phyloP scores from a whole-genome alignment of 2,329 filamentous ascomycete genomes.

The Fusarium kyushuense region DNA sequence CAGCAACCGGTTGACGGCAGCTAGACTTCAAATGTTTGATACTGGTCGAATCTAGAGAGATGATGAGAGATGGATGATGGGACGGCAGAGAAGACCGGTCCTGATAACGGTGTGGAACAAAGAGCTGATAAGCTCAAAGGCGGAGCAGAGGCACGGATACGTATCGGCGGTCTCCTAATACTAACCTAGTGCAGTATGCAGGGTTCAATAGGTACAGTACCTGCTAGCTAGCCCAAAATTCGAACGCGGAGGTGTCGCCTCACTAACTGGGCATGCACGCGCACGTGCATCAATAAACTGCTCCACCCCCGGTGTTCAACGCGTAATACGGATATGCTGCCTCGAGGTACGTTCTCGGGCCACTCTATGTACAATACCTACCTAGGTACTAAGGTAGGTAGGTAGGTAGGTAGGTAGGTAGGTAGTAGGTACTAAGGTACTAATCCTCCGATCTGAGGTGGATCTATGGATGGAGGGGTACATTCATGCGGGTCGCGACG shows the following conservation, averaged over 20 bases:
- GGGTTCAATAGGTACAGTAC: no score
- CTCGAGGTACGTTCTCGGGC: not conserved
- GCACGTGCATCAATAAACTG: not conserved
- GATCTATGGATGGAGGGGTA: conserved; percentile 1
- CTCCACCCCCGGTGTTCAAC: conserved; percentile 11
- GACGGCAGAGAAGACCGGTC: conserved; percentile 1
- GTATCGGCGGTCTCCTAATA: conserved; percentile 1
- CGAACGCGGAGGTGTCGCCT: conserved; percentile 22
- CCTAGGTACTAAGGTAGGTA: no score
- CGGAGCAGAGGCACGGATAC: conserved; percentile 21
- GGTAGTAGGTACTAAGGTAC: no score
- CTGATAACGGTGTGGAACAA: conserved; percentile 34
- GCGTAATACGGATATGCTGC: conserved; percentile 23
- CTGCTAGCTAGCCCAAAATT: not conserved
- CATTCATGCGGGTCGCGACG: conserved; percentile 1
- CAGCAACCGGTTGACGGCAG: conserved; percentile 5
- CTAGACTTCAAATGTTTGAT: conserved; percentile 14
- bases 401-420: no score
- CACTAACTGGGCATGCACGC: conserved; percentile 19
- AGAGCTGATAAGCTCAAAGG: conserved; percentile 39
- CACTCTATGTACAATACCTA: no score
- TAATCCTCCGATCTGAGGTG: not conserved
- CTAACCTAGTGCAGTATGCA: conserved; percentile 11
- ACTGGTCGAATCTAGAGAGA: conserved; percentile 7
- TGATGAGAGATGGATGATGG: conserved; percentile 13